These are phyloP conservation scores for Vinca major DNA, from an alignment of 305 asterid species.

Conservation along the genomic window DNA sequence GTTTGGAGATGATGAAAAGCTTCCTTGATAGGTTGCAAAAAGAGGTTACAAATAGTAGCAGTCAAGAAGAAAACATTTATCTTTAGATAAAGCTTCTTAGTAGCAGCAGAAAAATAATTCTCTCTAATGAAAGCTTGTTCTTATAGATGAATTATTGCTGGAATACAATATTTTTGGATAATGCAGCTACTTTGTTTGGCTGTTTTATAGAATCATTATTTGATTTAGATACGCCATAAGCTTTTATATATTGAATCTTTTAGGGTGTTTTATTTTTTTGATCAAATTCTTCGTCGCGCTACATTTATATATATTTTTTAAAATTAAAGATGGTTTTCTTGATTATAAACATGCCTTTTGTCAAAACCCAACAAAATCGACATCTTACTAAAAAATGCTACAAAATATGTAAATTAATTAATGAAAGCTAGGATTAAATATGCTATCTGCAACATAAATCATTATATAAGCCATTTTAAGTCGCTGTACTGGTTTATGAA, in stretches of 20 bases:
- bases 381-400: no score
- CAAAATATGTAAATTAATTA: no score
- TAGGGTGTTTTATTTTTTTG: background rate
- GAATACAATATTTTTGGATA: background rate
- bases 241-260: background rate
- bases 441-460: no score
- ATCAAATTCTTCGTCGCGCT: background rate
- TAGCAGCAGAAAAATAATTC: background rate
- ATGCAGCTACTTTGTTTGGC: background rate
- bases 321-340: background rate
- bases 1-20: constrained; percentile 52
- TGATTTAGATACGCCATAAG: background rate
- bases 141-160: background rate
- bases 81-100: constrained; percentile 6
- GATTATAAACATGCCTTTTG: no score
- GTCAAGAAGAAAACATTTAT: constrained; percentile 12
- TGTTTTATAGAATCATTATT: background rate
- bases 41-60: constrained; percentile 24
- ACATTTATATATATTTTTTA: background rate
- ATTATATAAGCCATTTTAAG: no score
- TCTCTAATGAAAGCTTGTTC: background rate
- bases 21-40: constrained; percentile 55
- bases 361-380: no score
- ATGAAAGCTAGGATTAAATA: no score
- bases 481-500: no score